Conservation (phyloP, 768 basidiomycete species). For the Exidia glandulosa region DNA sequence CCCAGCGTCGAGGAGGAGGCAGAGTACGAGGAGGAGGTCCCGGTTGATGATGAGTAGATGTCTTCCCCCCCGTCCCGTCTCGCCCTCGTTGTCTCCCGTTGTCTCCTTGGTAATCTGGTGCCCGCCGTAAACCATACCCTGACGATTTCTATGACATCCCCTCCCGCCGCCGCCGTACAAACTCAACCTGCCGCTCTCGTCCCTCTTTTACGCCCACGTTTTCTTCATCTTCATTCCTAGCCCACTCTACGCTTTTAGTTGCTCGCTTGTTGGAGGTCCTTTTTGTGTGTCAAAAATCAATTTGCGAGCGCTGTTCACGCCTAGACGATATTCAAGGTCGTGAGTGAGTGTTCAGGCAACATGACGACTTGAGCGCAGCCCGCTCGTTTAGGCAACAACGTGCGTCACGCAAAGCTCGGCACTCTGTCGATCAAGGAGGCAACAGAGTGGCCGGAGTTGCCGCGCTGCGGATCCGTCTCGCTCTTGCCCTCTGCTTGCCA, state of each 20-base stretch:
- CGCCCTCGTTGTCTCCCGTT: background rate
- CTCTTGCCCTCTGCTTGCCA: constrained; percentile 3
- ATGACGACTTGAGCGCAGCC: too few relatives aligned
- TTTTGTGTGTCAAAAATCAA: background rate
- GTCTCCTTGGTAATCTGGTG: background rate
- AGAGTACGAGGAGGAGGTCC: constrained; percentile 77
- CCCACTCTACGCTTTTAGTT: background rate
- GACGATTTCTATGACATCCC: background rate
- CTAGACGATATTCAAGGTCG: background rate
- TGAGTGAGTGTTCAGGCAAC: too few relatives aligned
- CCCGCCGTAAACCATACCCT: background rate
- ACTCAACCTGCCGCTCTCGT: background rate
- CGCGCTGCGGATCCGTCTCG: background rate
- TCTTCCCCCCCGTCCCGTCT: background rate
- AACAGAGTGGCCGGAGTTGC: background rate
- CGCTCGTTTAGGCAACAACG: too few relatives aligned
- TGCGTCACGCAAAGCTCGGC: too few relatives aligned
- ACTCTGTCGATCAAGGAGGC: too few relatives aligned
- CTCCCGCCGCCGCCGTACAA: constrained; percentile 1
- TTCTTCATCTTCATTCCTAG: constrained; percentile 9
- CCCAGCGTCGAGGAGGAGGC: constrained; percentile 73
- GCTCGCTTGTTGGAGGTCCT: background rate
- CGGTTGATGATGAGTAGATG: constrained; percentile 45
- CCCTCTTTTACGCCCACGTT: constrained; percentile 1
- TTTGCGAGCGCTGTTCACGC: background rate